Evolutionary conservation across 805 yeast genomes (phyloP), one percentile per base, ranked within the genome.

Genomic region (Yamadazyma laniorum): DNA sequence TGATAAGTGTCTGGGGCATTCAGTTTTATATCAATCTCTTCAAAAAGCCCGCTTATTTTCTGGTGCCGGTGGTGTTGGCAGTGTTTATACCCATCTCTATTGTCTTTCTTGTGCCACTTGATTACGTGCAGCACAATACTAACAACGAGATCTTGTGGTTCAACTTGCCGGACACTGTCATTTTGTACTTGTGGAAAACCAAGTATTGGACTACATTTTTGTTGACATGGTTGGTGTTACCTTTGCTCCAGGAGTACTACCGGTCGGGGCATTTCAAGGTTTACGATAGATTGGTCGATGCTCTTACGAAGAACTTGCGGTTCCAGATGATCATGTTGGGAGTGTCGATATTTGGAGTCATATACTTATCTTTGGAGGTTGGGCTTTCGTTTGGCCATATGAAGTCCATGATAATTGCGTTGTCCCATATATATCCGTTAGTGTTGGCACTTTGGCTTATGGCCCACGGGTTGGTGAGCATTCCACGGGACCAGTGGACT

Each of bases 191-290:
- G 27, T 87, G 95, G 95, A 74, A 83, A 49, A 51, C 77, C 32
- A 79, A 82, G 37, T 87, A 87, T 58, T 87, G 95, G 95, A 61
- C 76, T 7, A 84, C 95, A 0, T 87, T 86, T 50, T 52, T 70
- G n/a, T 61, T 86, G 38, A 87, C 95, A 29, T 87, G 95, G 95
- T 61, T 77, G 5, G 45, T 85, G 1, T 58, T 87, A 34, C 95
- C 95, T 0, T 61, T 82, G 23, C 63, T 84, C 18, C 93, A 86
- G 55, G 82, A 80, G 48, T 87, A 75, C 65, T 81, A 78, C 48
- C 75, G 78, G 34, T 80, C 87, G 2, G 95, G 95, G 7, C 74
- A 80, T 53, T 75, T 70, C 51, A 74, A 73, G 28, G 67, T 67
- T 5, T 42, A 56, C 5, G 61, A 62, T 13, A 65, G 74, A 41